Evolutionary conservation across 352 stramenopile genomes (phyloP), one percentile per base, ranked within the genome.

Genomic region (Pythium biforme): DNA sequence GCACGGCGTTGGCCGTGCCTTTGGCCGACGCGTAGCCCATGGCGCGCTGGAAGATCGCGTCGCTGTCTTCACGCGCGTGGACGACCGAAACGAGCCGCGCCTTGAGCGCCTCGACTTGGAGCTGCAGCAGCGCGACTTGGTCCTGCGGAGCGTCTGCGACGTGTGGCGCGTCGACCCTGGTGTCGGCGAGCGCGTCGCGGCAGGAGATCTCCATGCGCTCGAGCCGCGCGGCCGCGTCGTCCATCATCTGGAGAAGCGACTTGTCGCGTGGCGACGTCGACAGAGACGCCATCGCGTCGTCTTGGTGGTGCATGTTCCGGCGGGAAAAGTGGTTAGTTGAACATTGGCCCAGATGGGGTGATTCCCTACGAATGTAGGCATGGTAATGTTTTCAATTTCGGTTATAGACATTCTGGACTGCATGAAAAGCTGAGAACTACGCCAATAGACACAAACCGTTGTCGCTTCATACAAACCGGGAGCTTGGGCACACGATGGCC

Each of bases 21-120:
- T 95, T 95, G 26, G 86, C 83, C 15, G 76, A 71, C 48, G 74
- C 77, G 62, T 80, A 92, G 41, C 62, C 40, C 64, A 83, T 76
- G 2, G 79, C 75, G 53, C 85, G 80, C 31, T 76, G 65, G 68
- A 89, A 89, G 22, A 76, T 69, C 22, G 68, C 41, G 56, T 93
- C 81, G 7, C 87, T 66, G n/a, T 95, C 70, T 75, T 98, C 73
- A 34, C 78, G 62, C 15, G 61, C 56, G 41, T 73, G 59, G 39
- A 95, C 64, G n/a, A 76, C 43, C 7, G 66, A 59, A 27, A 76
- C 55, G n/a, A 91, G 57, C 33, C 74, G 76, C 34, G 43, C 19
- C 46, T 79, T 73, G 33, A 91, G 78, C 7, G 79, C 69, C 26
- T 61, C 61, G 1, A 89, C 64, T 34, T 91, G 77, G 6, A 86